Conservation (phyloP, 2,329 filamentous ascomycete genomes). For the Mycosphaerella sp. region DNA sequence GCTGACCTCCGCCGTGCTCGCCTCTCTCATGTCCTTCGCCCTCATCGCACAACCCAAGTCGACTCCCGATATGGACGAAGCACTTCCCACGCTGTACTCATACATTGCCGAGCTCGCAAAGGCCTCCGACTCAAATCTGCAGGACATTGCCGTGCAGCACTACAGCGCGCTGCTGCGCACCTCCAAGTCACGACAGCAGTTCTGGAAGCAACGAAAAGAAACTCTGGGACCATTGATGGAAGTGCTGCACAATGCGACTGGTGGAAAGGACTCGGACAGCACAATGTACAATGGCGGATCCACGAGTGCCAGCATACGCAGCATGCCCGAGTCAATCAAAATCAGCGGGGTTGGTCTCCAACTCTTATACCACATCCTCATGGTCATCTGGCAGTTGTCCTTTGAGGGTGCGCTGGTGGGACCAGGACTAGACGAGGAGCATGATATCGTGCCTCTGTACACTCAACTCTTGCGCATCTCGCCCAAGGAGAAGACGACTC, state of each 20-base stretch:
- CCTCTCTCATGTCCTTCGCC: conserved; percentile 65
- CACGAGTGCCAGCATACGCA: conserved; percentile 33
- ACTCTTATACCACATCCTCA: conserved; percentile 84
- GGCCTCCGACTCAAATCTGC: conserved; percentile 78
- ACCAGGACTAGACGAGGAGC: conserved; percentile 80
- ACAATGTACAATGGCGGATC: conserved; percentile 47
- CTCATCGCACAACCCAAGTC: conserved; percentile 56
- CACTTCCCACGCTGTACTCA: conserved; percentile 73
- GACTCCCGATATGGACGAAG: conserved; percentile 59
- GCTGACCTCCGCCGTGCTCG: conserved; percentile 80
- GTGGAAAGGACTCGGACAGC: conserved; percentile 63
- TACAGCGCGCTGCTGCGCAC: conserved; percentile 80
- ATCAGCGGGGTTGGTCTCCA: conserved; percentile 77
- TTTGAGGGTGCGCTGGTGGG: conserved; percentile 71
- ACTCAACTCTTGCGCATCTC: conserved; percentile 87
- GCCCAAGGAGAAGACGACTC: conserved; percentile 96
- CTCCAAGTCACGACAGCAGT: conserved; percentile 66
- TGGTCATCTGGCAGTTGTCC: conserved; percentile 94
- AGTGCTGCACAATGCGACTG: conserved; percentile 70
- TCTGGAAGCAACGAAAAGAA: conserved; percentile 86
- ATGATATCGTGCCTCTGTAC: conserved; percentile 86
- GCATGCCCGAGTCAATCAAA: conserved; percentile 60
- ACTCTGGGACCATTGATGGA: conserved; percentile 75
- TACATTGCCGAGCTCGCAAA: conserved; percentile 81
- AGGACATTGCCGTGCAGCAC: conserved; percentile 91